Evolutionary conservation across 148 eudicot genomes (phyloP).

Genomic region (Camellia lanceoleosa): DNA sequence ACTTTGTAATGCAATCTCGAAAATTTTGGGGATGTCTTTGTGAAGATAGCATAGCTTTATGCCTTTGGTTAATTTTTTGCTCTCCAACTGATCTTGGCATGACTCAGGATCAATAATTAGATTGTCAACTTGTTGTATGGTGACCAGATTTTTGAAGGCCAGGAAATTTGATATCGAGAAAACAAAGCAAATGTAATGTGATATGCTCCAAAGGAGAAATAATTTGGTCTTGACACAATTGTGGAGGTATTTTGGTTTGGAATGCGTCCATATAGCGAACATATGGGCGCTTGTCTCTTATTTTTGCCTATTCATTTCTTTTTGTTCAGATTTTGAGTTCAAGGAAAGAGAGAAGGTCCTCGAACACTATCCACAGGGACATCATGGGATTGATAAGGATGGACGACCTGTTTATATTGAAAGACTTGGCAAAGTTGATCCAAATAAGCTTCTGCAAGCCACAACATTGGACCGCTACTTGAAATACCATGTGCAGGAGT

Average conservation of each 20-base stretch:
- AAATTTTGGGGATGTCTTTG: not conserved
- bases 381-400: constrained; percentile 92
- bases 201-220: constrained; percentile 90
- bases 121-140: not conserved
- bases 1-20: not conserved
- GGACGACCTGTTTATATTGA: constrained; percentile 89
- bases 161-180: constrained; percentile 90
- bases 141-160: constrained; percentile 79
- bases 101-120: not conserved
- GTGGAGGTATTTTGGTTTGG: constrained; percentile 53
- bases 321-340: constrained; percentile 61
- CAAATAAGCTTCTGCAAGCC: constrained; percentile 71
- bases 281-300: not conserved
- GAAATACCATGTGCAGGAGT: constrained; percentile 80
- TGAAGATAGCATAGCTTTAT: not conserved
- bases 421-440: constrained; percentile 70
- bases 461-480: constrained; percentile 76
- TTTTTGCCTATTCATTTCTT: not conserved
- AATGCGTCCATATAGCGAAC: not conserved
- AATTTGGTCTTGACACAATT: constrained; percentile 82
- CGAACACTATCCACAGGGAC: constrained; percentile 84
- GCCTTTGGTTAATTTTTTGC: not conserved
- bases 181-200: constrained; percentile 90
- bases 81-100: not conserved
- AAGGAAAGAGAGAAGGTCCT: constrained; percentile 68